phyloP scores from a whole-genome alignment of 352 stramenopile genomes.

The Globisporangium cederbergense region DNA sequence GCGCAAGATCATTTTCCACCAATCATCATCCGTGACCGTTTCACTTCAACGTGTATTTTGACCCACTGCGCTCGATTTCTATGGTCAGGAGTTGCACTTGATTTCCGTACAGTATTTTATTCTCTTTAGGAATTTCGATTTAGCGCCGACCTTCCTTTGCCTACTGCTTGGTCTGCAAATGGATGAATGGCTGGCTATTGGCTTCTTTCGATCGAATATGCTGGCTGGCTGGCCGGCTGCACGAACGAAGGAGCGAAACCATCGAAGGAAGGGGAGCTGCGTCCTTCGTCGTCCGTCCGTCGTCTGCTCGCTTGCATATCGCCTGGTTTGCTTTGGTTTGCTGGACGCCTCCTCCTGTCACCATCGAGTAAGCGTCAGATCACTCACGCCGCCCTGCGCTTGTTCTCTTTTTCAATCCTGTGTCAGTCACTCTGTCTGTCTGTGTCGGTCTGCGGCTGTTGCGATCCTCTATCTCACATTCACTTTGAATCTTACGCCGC shows the following conservation, averaged over 20 bases:
- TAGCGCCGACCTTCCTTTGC: too few relatives aligned
- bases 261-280: too few relatives aligned
- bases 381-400: neutral
- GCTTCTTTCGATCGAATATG: too few relatives aligned
- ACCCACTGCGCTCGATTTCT: neutral
- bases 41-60: neutral
- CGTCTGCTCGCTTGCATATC: too few relatives aligned
- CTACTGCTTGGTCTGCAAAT: too few relatives aligned
- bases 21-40: neutral
- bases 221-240: too few relatives aligned
- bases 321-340: too few relatives aligned
- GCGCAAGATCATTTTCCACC: neutral
- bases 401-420: conserved; percentile 6
- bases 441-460: neutral
- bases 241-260: too few relatives aligned
- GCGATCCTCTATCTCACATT: conserved; percentile 3
- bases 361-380: neutral
- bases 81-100: neutral
- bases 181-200: too few relatives aligned
- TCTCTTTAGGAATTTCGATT: neutral
- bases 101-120: neutral
- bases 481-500: conserved; percentile 11
- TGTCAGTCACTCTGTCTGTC: neutral
- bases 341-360: neutral
- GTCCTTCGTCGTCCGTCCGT: too few relatives aligned